Base-by-base conservation (phyloP, 192 early-diverging fungal species). In the Haplosporangium gracile region DNA sequence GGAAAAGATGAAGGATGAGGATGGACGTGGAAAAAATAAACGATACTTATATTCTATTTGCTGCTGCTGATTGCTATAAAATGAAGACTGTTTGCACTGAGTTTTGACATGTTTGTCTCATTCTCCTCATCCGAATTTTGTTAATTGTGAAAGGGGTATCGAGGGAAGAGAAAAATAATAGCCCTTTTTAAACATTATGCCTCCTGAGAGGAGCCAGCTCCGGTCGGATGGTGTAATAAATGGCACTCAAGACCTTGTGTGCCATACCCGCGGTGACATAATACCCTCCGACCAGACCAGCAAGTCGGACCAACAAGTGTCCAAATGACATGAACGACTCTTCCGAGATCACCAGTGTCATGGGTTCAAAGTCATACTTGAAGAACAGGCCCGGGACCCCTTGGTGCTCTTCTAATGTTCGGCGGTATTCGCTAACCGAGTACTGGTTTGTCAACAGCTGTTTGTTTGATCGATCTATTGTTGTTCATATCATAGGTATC, bases 291-390 rank as follows among this genome's bases (percentile, higher is more conserved):
- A 96, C 86, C 24, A 97, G 94, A n/a, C 96, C 96, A 78, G 96
- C 97, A 26, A 97, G 85, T 26, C 97, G 89, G 10, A 95, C 95
- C 53, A 97, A 47, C 70, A 99, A 95, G 73, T 93, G 90, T 20
- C 93, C 55, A 63, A 98, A 92, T 10, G 93, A 90, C 55, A 84
- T 83, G 5, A 92, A 87, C 22, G 79, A 81, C 8, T 82, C 89
- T 77, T 97, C 96, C 4, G 92, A 92, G 26, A 99, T 93, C 18
- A 92, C 92, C 8, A 98, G 93, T 1, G 93, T 93, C 74, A 99
- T 94, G 32, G 98, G 94, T 87, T 99, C 97, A 81, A 99, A 93
- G 45, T 95, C 94, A 82, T 97, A 99, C 81, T 96, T 97, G 70
- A 99, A 95, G 78, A 98, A 98, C 60, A 98, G 92, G n/a, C 92